Evolutionary conservation across 2,329 filamentous ascomycete genomes (phyloP).

Genomic region (Pseudovirgaria hyperparasitica): DNA sequence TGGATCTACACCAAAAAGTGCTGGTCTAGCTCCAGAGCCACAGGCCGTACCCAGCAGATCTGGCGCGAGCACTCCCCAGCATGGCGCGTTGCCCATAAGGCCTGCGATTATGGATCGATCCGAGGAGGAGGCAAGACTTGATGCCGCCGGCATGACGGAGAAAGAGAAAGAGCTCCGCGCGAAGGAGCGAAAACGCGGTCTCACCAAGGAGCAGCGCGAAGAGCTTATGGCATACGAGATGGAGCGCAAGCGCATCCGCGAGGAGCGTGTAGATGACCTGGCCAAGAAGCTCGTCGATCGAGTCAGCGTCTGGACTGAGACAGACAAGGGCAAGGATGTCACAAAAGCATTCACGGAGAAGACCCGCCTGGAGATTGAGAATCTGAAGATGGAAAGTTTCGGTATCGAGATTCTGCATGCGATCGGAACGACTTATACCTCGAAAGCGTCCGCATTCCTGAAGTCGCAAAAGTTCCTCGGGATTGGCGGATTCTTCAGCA

Average conservation of each 20-base stretch:
- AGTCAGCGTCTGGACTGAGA: constrained; percentile 92
- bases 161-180: constrained; percentile 66
- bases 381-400: constrained; percentile 98
- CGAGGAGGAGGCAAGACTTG: constrained; percentile 59
- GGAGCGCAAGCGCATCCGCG: constrained; percentile 69
- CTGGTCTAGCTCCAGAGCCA: constrained; percentile 2
- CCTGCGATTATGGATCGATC: constrained; percentile 81
- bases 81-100: constrained; percentile 55
- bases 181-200: constrained; percentile 81
- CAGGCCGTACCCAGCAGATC: constrained; percentile 26
- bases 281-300: constrained; percentile 77
- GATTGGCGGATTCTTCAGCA: constrained; percentile 86
- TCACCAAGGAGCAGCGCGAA: constrained; percentile 87
- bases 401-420: constrained; percentile 92
- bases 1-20: not conserved
- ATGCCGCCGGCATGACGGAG: constrained; percentile 51
- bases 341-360: constrained; percentile 87
- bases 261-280: constrained; percentile 81
- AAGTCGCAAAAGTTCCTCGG: constrained; percentile 96
- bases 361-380: constrained; percentile 88
- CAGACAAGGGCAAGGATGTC: constrained; percentile 75
- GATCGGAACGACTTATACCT: constrained; percentile 80
- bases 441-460: constrained; percentile 75
- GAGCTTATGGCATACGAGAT: constrained; percentile 79
- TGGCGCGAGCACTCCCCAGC: constrained; percentile 37